Evolutionary conservation across 108 stramenopile genomes (phyloP).

Genomic region (Stephanodiscus triporus): DNA sequence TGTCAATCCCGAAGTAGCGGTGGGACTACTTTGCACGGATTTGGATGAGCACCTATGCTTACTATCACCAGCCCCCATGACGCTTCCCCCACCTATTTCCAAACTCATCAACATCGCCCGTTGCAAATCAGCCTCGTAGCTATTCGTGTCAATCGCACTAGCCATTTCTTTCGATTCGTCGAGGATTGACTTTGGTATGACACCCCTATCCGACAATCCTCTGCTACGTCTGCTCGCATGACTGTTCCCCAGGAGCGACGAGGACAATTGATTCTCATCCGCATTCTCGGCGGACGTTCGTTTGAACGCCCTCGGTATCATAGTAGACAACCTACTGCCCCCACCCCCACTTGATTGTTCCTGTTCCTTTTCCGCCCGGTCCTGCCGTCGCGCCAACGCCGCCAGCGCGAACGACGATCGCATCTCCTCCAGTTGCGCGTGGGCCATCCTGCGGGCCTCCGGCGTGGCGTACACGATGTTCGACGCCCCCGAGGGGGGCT

Average conservation of each 20-base stretch:
- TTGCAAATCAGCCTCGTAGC: slow-evolving; percentile 48
- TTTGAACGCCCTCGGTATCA: slow-evolving; percentile 2
- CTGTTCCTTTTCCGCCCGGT: slow-evolving; percentile 22
- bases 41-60: neutral
- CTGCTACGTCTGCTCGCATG: neutral
- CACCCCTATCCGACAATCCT: slow-evolving; percentile 1
- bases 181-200: slow-evolving; percentile 37
- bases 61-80: slow-evolving; percentile 40
- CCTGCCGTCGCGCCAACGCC: slow-evolving; percentile 19
- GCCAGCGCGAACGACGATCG: slow-evolving; percentile 40
- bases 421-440: slow-evolving; percentile 68
- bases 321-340: neutral
- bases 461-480: slow-evolving; percentile 59
- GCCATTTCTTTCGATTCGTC: slow-evolving; percentile 44
- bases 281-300: neutral
- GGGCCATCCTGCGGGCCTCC: slow-evolving; percentile 66
- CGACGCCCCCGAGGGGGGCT: slow-evolving; percentile 80
- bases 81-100: slow-evolving; percentile 38
- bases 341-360: slow-evolving; percentile 1
- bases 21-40: neutral
- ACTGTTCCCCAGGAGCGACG: neutral
- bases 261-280: neutral
- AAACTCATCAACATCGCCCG: slow-evolving; percentile 48
- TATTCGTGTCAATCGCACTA: neutral
- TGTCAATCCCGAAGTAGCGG: slow-evolving; percentile 4